phyloP scores from a whole-genome alignment of 352 stramenopile species.

The Proteromonas lacertae region DNA sequence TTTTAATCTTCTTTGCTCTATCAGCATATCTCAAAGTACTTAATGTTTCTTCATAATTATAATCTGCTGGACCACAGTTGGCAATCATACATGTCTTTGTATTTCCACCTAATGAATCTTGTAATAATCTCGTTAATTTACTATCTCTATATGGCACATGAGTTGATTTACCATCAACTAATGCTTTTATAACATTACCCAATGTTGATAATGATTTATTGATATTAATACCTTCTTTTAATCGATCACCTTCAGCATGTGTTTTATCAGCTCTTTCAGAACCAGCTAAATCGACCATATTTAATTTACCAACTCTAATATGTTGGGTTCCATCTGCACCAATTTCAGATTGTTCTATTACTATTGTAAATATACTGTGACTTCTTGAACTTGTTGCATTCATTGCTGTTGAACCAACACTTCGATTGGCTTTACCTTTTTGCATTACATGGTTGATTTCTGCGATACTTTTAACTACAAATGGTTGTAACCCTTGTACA shows the following conservation, averaged over 20 bases:
- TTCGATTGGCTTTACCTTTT: slow-evolving; percentile 60
- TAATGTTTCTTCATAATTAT: no score
- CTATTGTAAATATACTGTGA: slow-evolving; percentile 85
- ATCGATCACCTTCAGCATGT: slow-evolving; percentile 24
- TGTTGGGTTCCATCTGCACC: slow-evolving; percentile 25
- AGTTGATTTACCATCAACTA: slow-evolving; percentile 44
- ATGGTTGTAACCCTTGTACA: slow-evolving; percentile 54
- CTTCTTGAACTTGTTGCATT: slow-evolving; percentile 69
- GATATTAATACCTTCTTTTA: slow-evolving; percentile 74
- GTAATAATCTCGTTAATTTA: no score
- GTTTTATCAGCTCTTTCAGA: no score
- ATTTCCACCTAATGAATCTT: no score
- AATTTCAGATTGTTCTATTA: slow-evolving; percentile 48
- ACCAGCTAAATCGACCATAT: slow-evolving; percentile 71
- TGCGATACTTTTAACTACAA: slow-evolving; percentile 26
- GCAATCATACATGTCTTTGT: slow-evolving; percentile 87
- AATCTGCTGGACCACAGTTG: slow-evolving; percentile 77
- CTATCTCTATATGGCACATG: no score
- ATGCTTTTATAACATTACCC: slow-evolving; percentile 47
- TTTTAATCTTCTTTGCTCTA: slow-evolving; percentile 97
- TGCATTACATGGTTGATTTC: slow-evolving; percentile 69
- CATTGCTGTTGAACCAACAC: slow-evolving; percentile 71
- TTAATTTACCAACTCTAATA: slow-evolving; percentile 74
- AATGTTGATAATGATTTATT: slow-evolving; percentile 60
- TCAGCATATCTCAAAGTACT: slow-evolving; percentile 56